Evolutionary conservation across 352 stramenopile species (phyloP), one percentile per base, ranked within the genome.

Genomic region (Phytopythium kandeliae): DNA sequence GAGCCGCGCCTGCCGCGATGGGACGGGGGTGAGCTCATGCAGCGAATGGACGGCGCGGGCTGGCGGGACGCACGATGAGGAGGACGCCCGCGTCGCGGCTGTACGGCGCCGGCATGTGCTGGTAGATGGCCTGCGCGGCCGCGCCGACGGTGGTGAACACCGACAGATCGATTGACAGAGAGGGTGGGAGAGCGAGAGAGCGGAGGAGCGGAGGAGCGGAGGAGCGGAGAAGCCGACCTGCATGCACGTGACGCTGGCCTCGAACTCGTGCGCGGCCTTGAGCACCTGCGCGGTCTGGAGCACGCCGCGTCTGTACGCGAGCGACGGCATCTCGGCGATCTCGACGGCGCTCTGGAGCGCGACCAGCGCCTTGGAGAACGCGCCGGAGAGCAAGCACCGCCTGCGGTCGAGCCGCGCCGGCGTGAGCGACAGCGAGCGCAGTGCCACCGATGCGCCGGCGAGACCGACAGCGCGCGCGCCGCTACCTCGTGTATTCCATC

Each of bases 71-170:
- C 69, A 88, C 77, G n/a, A 86, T 62, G 16, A 84, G 62, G 19
- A 69, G 55, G 2, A 74, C 51, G 2, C 60, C 72, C 34, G 80
- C 77, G n/a, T 45, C 24, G 9, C 4, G 22, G 12, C 54, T 69
- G 45, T 86, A 84, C 5, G 74, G 74, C 3, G 58, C 16, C 5
- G 77, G 77, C 70, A 85, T 81, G 11, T 46, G 28, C n/a, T 54
- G 60, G 36, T 68, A 78, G 4, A 88, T 40, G 41, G 55, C 65
- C 72, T 84, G 43, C 36, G 0, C 5, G 16, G 35, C 37, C 21
- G 16, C 37, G 8, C 4, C 1, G 37, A 22, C 6, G 0, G 6
- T 19, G 15, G 24, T 38, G 13, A 46, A 31, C 17, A 15, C n/a
- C 19, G 22, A 41, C n/a, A 30, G n/a, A n/a, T n/a, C n/a, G n/a